Percentiles rank a stretch among this genome's conserved stretches.
These are phyloP conservation scores for Pythium guiyangense DNA, from an alignment of 352 stramenopile genomes.

Conservation along the genomic window DNA sequence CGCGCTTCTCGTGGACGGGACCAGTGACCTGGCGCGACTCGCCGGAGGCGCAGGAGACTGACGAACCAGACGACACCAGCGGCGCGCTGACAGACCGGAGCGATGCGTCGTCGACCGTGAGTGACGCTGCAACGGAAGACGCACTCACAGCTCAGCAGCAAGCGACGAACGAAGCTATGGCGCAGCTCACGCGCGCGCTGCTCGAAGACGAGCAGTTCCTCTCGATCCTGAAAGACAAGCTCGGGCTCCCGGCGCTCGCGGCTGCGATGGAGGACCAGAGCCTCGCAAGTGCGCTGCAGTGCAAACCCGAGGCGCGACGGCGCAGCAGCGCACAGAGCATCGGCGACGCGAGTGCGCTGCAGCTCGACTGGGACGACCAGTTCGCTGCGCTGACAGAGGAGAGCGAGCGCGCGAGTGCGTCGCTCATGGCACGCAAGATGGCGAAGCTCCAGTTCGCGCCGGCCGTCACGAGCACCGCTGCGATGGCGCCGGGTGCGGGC, in stretches of 20 bases:
- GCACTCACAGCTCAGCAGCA: constrained; percentile 19
- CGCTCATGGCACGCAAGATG: constrained; percentile 52
- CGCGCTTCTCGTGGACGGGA: constrained; percentile 47
- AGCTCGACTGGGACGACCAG: constrained; percentile 40
- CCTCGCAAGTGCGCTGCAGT: not conserved
- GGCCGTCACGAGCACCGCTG: constrained; percentile 9
- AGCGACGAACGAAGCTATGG: constrained; percentile 23
- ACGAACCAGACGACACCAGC: constrained; percentile 10
- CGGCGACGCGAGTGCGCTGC: constrained; percentile 22
- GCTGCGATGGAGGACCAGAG: not conserved
- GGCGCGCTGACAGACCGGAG: constrained; percentile 11
- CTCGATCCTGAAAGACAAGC: constrained; percentile 42
- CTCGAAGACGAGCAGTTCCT: constrained; percentile 65
- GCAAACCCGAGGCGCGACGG: no score
- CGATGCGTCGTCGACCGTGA: constrained; percentile 4
- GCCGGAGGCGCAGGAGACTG: constrained; percentile 9
- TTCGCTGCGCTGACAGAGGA: constrained; percentile 41
- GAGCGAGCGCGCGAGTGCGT: constrained; percentile 40
- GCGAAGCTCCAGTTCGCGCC: constrained; percentile 47
- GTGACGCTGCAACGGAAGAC: not conserved
- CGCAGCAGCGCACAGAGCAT: no score
- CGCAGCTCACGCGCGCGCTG: constrained; percentile 28
- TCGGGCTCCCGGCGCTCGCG: constrained; percentile 34
- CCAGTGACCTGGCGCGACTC: constrained; percentile 31
- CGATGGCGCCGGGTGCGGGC: constrained; percentile 38